These are phyloP conservation scores for Telfairia occidentalis DNA, from an alignment of 331 rosid species.

Conservation along the genomic window DNA sequence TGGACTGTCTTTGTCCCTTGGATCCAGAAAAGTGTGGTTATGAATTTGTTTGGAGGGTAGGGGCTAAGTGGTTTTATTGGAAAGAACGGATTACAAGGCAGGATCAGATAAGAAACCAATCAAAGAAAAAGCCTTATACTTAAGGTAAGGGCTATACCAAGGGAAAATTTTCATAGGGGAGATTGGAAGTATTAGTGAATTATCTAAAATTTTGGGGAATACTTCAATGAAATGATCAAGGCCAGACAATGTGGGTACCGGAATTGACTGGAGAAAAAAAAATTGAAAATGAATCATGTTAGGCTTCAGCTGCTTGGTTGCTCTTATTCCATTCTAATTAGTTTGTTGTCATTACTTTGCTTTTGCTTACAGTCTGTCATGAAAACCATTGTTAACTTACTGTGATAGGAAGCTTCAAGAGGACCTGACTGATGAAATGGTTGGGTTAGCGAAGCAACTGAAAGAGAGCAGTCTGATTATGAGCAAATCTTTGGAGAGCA, in stretches of 20 bases:
- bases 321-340: background rate
- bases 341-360: background rate
- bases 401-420: conserved; percentile 69
- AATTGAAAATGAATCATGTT: background rate
- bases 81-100: background rate
- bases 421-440: conserved; percentile 93
- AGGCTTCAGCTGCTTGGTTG: background rate
- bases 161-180: background rate
- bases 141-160: background rate
- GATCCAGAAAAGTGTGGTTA: background rate
- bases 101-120: background rate
- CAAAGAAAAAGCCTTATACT: background rate
- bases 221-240: background rate
- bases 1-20: background rate
- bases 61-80: background rate
- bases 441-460: conserved; percentile 78
- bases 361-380: background rate
- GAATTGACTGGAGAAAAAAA: background rate
- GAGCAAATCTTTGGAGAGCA: conserved; percentile 65
- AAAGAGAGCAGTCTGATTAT: conserved; percentile 82
- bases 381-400: conserved; percentile 1
- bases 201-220: background rate
- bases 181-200: background rate
- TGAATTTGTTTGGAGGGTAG: background rate
- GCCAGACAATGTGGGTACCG: background rate